Evolutionary conservation across 768 basidiomycete genomes (phyloP).

Genomic region (Daedaleopsis nitida): DNA sequence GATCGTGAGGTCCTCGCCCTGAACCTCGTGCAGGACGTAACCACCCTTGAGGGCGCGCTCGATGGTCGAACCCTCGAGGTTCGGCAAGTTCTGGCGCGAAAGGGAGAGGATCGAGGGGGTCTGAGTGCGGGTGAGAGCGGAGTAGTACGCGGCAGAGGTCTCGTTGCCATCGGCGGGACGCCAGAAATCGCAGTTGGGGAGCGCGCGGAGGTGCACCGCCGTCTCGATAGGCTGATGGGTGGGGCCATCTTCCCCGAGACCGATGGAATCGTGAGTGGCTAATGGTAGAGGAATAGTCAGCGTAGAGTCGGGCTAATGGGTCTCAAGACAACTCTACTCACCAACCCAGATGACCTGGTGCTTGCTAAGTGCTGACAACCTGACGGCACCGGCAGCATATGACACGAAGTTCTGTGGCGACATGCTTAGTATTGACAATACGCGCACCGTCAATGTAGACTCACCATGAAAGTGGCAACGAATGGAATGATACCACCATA

Average conservation of each 20-base stretch:
- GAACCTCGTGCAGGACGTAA: conserved; percentile 84
- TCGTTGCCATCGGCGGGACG: conserved; percentile 95
- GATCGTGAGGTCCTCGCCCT: conserved; percentile 82
- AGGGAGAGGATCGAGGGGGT: conserved; percentile 86
- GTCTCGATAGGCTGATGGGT: conserved; percentile 97
- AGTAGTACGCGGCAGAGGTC: conserved; percentile 89
- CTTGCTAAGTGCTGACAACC: conserved; percentile 85
- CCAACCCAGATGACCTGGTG: conserved; percentile 95
- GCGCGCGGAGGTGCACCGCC: conserved; percentile 81
- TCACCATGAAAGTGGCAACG: conserved; percentile 87
- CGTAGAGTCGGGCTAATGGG: conserved; percentile 3
- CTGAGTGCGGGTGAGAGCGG: conserved; percentile 69
- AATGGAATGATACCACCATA: conserved; percentile 93
- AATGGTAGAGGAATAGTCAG: background rate
- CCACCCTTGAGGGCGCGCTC: conserved; percentile 84
- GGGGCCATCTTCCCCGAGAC: conserved; percentile 91
- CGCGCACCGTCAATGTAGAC: conserved; percentile 15
- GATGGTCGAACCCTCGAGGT: conserved; percentile 85
- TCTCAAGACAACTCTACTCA: conserved; percentile 38
- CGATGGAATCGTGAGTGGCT: conserved; percentile 96
- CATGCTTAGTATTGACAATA: conserved; percentile 9
- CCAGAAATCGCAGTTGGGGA: conserved; percentile 92
- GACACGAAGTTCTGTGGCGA: conserved; percentile 81
- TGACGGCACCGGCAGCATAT: conserved; percentile 90
- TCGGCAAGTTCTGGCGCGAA: conserved; percentile 90